phyloP scores from a whole-genome alignment of 805 yeast genomes.

The Starmerella khaoyaiensis region DNA sequence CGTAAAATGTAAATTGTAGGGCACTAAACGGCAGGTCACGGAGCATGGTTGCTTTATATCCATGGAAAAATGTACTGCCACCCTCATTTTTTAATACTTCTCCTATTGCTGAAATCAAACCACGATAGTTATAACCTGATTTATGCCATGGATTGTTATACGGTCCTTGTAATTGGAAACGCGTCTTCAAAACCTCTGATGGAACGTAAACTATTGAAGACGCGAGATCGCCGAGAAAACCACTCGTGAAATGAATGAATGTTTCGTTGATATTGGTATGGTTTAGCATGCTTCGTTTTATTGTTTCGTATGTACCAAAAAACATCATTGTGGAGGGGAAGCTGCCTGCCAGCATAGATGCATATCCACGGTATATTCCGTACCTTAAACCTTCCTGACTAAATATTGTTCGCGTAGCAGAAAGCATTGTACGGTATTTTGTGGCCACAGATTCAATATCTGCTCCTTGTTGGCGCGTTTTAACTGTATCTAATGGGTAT shows the following conservation, averaged over 20 bases:
- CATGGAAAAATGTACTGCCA: constrained; percentile 59
- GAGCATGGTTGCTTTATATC: constrained; percentile 84
- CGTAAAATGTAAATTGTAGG: constrained; percentile 90
- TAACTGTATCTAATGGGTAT: constrained; percentile 95
- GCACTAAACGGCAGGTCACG: constrained; percentile 95
- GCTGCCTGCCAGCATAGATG: constrained; percentile 77
- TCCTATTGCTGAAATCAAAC: constrained; percentile 55
- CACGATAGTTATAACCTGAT: constrained; percentile 76
- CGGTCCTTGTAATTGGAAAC: constrained; percentile 85
- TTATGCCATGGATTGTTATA: constrained; percentile 64
- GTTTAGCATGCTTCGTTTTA: constrained; percentile 58
- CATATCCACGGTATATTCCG: constrained; percentile 86
- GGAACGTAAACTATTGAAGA: constrained; percentile 88
- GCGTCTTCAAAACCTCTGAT: constrained; percentile 82
- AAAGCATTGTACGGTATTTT: constrained; percentile 61
- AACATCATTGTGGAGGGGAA: constrained; percentile 92
- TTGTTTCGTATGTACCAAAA: constrained; percentile 76
- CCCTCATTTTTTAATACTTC: constrained; percentile 65
- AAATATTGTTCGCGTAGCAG: constrained; percentile 64
- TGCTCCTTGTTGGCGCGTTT: constrained; percentile 96
- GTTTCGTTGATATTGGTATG: constrained; percentile 63
- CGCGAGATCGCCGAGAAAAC: constrained; percentile 86
- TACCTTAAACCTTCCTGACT: constrained; percentile 70
- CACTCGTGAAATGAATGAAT: constrained; percentile 65
- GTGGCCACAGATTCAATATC: constrained; percentile 33